Evolutionary conservation across 805 yeast genomes (phyloP), one percentile per base, ranked within the genome.

Genomic region (Lipomyces yamanashiensis): DNA sequence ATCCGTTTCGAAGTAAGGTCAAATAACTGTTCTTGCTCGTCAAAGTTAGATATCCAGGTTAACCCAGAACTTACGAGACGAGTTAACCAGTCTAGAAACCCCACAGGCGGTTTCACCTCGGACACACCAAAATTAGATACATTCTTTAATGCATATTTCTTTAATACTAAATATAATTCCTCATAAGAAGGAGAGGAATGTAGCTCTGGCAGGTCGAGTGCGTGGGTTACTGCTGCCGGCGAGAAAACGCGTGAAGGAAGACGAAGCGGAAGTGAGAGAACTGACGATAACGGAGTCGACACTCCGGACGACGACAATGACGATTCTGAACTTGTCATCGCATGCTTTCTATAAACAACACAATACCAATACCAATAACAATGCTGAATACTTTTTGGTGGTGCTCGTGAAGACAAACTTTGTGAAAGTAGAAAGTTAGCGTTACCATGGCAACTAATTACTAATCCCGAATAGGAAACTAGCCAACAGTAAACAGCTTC

Each of bases 1-100:
- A 93, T 80, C 49, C 96, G 74, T 23, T 79, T 70, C 17, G 96
- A 82, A 0, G 95, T 86, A 57, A 80, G 74, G 37, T 83, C 80
- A 66, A 84, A 75, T 12, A 92, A 78, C 2, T 71, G 57, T 19
- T 75, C 77, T 36, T 67, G 61, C 63, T 71, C 72, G 0, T 74
- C 78, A 1, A 70, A 74, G 1, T 64, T 54, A 4, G 40, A 21
- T 9, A 64, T 53, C 66, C 66, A 62, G 8, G 21, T 36, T 21
- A 62, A 39, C 7, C 61, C 63, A 1, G 63, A 58, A 13, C 66
- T 62, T 9, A 64, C 56, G 10, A 64, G 44, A 10, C 61, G 45
- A 2, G 66, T 64, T 2, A 58, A 48, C 68, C 68, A 64, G 19
- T 54, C 59, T 8, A 64, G 56, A 33, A 61, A 58, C 6, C 67